Conservation (phyloP, 1,139 yeast genomes). For the Meyerozyma elateridarum region DNA sequence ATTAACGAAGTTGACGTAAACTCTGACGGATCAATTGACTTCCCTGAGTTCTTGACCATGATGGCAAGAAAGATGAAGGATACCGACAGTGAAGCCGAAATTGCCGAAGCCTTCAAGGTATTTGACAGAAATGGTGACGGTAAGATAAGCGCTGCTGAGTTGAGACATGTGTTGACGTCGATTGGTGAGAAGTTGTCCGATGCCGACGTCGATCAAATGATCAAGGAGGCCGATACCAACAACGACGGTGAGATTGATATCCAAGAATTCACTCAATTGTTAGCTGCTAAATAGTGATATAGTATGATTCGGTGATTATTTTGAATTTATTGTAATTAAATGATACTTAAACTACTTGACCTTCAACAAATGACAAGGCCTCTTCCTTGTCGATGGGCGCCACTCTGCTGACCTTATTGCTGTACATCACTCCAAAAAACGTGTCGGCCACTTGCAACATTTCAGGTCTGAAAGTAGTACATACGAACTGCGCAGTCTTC, state of each 20-base stretch:
- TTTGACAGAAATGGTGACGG: slow-evolving; percentile 95
- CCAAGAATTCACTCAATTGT: slow-evolving; percentile 84
- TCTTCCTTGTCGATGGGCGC: slow-evolving; percentile 65
- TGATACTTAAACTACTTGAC: slow-evolving; percentile 30
- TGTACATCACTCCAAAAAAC: slow-evolving; percentile 83
- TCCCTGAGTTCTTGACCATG: slow-evolving; percentile 78
- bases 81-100: slow-evolving; percentile 94
- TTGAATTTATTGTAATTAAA: background rate
- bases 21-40: slow-evolving; percentile 92
- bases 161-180: slow-evolving; percentile 92
- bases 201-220: slow-evolving; percentile 95
- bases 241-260: slow-evolving; percentile 96
- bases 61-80: slow-evolving; percentile 96
- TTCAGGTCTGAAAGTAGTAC: slow-evolving; percentile 94
- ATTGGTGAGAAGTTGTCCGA: slow-evolving; percentile 95
- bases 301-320: slow-evolving; percentile 9
- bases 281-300: slow-evolving; percentile 40
- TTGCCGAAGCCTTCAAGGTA: slow-evolving; percentile 95
- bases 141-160: slow-evolving; percentile 90
- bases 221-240: slow-evolving; percentile 91
- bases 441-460: slow-evolving; percentile 84
- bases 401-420: slow-evolving; percentile 77
- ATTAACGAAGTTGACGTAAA: slow-evolving; percentile 95
- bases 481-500: slow-evolving; percentile 75
- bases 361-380: slow-evolving; percentile 79